Conservation (phyloP, 2,329 filamentous ascomycete species). For the Aspergillus fijiensis region DNA sequence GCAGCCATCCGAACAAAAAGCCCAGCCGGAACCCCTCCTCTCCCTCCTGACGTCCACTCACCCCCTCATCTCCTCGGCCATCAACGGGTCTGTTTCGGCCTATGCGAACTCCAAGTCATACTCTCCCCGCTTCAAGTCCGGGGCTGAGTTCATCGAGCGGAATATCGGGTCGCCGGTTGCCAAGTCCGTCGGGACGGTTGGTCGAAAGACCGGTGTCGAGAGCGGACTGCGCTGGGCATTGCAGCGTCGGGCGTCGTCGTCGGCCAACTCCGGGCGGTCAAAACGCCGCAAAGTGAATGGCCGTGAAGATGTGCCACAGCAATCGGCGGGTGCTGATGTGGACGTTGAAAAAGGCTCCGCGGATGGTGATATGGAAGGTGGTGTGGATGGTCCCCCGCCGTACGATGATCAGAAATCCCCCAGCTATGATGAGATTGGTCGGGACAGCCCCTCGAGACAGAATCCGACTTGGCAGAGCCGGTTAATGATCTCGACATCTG, state of each 20-base stretch:
- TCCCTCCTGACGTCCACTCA: constrained; percentile 85
- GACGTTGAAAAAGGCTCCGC: constrained; percentile 49
- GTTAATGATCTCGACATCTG: constrained; percentile 85
- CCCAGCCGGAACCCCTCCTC: constrained; percentile 74
- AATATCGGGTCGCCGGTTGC: constrained; percentile 79
- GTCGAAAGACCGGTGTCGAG: constrained; percentile 83
- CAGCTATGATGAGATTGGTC: constrained; percentile 64
- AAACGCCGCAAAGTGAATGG: constrained; percentile 48
- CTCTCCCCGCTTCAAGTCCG: constrained; percentile 82
- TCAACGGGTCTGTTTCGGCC: constrained; percentile 78
- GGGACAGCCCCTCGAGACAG: constrained; percentile 33
- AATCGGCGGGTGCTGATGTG: constrained; percentile 46
- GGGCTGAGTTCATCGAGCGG: constrained; percentile 86
- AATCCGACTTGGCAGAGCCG: constrained; percentile 70
- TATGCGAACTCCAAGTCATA: constrained; percentile 89
- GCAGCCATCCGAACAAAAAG: constrained; percentile 41
- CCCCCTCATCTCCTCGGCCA: constrained; percentile 79
- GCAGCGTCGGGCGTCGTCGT: constrained; percentile 40
- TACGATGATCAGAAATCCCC: constrained; percentile 79
- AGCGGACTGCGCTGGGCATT: constrained; percentile 83
- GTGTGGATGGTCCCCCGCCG: constrained; percentile 73
- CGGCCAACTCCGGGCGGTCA: constrained; percentile 34
- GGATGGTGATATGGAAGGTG: constrained; percentile 17
- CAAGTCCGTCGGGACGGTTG: constrained; percentile 80
- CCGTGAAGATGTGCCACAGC: constrained; percentile 19